Base-by-base conservation (phyloP, 148 eudicot species). In the Persicaria maculosa region DNA sequence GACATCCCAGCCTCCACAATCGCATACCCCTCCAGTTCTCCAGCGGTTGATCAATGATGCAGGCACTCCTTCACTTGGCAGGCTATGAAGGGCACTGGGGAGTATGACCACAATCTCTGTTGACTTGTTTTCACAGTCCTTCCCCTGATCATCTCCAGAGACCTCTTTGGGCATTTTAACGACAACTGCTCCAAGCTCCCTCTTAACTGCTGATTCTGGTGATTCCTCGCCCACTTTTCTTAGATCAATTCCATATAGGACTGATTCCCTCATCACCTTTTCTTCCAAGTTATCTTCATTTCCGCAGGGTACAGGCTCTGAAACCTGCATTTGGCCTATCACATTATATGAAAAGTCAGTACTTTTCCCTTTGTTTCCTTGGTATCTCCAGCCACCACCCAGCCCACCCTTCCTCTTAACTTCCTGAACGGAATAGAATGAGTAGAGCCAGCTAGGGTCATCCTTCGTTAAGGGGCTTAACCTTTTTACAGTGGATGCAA, bases 1-100 rank as follows among this genome's bases (percentile, higher is more conserved):
- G 61, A 88, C 76, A 72, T 94, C 98, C 98, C 98, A 94, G 7
- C 98, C 98, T 74, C 97, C 98, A 80, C 98, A 94, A 74, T 91
- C 98, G 72, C 98, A 94, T n/a, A 53, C 81, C 52, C 98, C 98
- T 11, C 97, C 91, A 47, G 93, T 75, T 80, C 79, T 91, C 98
- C 98, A 94, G 50, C 98, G 79, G 55, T 84, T 81, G 22, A 88
- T 84, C 81, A 94, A 87, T 43, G 96, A 80, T 4, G 97, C 89
- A 69, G 97, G 93, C 45, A 74, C 79, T 45, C 97, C 97, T 68
- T 75, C 79, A 62, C 72, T 79, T 45, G 98, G 97, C 73, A 84
- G 61, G 55, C 91, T 79, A 71, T 94, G 98, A 82, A 78, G 77
- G 6, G 87, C 98, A 78, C 88, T 88, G 25, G 98, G 93, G 57